These are phyloP conservation scores for Bruguiera sexangula DNA, from an alignment of 345 rosid genomes.

Conservation along the genomic window DNA sequence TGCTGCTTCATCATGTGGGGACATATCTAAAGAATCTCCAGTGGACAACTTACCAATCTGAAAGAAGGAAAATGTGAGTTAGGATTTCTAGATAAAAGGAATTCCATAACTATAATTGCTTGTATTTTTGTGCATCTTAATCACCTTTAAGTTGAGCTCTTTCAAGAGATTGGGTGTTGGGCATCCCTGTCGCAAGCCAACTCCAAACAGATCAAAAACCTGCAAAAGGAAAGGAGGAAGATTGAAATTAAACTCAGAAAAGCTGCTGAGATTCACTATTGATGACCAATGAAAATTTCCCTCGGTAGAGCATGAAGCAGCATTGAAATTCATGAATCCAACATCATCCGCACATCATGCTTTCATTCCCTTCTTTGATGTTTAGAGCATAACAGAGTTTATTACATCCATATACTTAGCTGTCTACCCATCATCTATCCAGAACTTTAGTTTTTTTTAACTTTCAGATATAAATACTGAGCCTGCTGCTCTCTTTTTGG, in stretches of 20 bases:
- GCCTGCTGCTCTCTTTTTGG: background rate
- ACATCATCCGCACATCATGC: background rate
- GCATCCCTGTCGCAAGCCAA: conserved; percentile 59
- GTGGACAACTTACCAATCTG: conserved; percentile 83
- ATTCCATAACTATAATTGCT: too few relatives aligned
- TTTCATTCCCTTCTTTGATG: background rate
- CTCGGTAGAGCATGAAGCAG: background rate
- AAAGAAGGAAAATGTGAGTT: conserved; percentile 11
- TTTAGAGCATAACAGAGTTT: background rate
- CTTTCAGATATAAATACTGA: background rate
- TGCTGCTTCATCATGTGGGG: conserved; percentile 63
- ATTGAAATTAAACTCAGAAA: background rate
- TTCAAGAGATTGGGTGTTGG: conserved; percentile 64
- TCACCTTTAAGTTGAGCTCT: conserved; percentile 77
- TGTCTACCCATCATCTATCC: background rate
- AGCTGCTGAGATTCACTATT: background rate
- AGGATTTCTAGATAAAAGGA: background rate
- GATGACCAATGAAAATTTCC: conserved; percentile 1
- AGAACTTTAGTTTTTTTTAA: background rate
- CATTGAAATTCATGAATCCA: background rate
- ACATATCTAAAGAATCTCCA: conserved; percentile 91
- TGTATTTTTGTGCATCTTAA: background rate
- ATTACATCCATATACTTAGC: background rate
- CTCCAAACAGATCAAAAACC: conserved; percentile 86
- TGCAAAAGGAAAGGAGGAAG: conserved; percentile 21